A percentile compares a stretch with the other conserved stretches of the same genome.
Evolutionary conservation across 176 grass and related monocot genomes (phyloP).

Genomic region (Bonia amplexicaulis): DNA sequence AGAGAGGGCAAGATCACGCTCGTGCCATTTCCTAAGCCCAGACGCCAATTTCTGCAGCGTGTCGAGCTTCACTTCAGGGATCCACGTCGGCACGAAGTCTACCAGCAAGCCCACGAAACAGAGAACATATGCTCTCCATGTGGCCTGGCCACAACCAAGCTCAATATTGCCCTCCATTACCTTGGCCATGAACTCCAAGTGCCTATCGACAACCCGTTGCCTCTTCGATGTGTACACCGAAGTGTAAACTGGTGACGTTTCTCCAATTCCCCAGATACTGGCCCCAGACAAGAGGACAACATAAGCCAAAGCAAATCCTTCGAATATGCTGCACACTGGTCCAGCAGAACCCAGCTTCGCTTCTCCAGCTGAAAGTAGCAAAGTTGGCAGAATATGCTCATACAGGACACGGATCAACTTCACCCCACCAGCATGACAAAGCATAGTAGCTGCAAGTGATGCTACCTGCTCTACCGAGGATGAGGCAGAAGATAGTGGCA

Average conservation of each 20-base stretch:
- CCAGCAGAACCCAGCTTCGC: conserved; percentile 40
- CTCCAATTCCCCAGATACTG: conserved; percentile 56
- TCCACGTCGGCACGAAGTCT: conserved; percentile 52
- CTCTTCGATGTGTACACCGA: conserved; percentile 43
- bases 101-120: conserved; percentile 64
- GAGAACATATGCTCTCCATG: conserved; percentile 55
- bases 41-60: conserved; percentile 51
- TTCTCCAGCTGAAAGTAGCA: conserved; percentile 56
- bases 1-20: conserved; percentile 57
- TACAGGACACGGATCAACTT: conserved; percentile 59
- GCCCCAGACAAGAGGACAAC: conserved; percentile 63
- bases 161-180: conserved; percentile 61
- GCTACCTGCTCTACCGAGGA: conserved; percentile 50
- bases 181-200: conserved; percentile 60
- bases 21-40: conserved; percentile 57
- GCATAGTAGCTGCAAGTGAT: conserved; percentile 55
- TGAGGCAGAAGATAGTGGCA: conserved; percentile 48
- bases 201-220: conserved; percentile 39
- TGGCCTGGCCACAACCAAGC: conserved; percentile 52
- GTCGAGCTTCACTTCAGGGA: conserved; percentile 43
- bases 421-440: conserved; percentile 60
- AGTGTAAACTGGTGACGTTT: conserved; percentile 29
- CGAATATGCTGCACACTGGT: conserved; percentile 45
- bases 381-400: conserved; percentile 56
- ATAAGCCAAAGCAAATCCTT: conserved; percentile 64